phyloP scores from a whole-genome alignment of 176 grass and related monocot species.

The Phyllostachys edulis region DNA sequence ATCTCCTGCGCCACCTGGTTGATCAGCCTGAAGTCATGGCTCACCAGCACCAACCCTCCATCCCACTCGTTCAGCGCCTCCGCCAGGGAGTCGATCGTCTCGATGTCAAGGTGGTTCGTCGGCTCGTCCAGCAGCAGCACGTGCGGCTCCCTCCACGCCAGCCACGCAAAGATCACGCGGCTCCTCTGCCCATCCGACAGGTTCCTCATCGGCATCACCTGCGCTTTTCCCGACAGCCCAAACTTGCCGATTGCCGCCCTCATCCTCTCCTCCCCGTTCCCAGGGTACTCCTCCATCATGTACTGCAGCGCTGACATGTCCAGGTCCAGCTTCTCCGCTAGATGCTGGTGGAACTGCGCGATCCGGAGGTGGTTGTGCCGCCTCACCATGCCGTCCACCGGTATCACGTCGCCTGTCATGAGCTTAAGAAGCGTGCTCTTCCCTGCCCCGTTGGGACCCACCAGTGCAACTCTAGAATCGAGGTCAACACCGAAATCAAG shows the following conservation, averaged over 20 bases:
- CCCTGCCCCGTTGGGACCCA: slow-evolving; percentile 85
- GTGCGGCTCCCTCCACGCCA: slow-evolving; percentile 74
- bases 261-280: slow-evolving; percentile 88
- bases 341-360: slow-evolving; percentile 84
- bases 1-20: slow-evolving; percentile 92
- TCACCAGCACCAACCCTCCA: slow-evolving; percentile 84
- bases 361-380: slow-evolving; percentile 92
- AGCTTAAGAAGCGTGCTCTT: slow-evolving; percentile 93
- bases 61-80: slow-evolving; percentile 93
- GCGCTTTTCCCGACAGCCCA: slow-evolving; percentile 76
- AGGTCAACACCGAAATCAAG: slow-evolving; percentile 95
- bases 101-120: slow-evolving; percentile 86
- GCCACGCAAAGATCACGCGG: slow-evolving; percentile 80
- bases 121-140: slow-evolving; percentile 83
- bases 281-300: slow-evolving; percentile 93
- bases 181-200: slow-evolving; percentile 87
- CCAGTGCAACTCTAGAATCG: slow-evolving; percentile 77
- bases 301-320: slow-evolving; percentile 72
- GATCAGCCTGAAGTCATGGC: slow-evolving; percentile 93
- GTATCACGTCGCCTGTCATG: slow-evolving; percentile 78
- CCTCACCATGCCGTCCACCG: slow-evolving; percentile 83
- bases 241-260: slow-evolving; percentile 72
- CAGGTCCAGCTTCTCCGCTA: slow-evolving; percentile 81
- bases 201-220: slow-evolving; percentile 96
- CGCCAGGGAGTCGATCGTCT: slow-evolving; percentile 88